Evolutionary conservation across 2,329 filamentous ascomycete species (phyloP).

Genomic region (Aspergillus oerlinghausenensis): DNA sequence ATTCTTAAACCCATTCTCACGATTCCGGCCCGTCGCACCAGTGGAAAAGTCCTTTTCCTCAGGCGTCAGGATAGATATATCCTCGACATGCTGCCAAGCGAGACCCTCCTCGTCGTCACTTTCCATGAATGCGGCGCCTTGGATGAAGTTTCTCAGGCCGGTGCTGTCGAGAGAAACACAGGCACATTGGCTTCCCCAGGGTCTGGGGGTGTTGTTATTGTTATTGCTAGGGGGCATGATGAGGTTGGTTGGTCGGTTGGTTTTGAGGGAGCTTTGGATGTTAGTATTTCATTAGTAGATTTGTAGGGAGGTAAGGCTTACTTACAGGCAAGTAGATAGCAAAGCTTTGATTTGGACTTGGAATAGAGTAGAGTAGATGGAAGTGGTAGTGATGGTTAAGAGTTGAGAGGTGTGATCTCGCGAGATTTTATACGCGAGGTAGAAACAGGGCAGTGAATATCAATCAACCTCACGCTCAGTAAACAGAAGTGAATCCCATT

Average conservation of each 20-base stretch:
- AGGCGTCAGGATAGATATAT: background rate
- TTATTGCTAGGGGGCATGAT: background rate
- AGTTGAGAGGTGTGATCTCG: background rate
- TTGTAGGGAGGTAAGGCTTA: background rate
- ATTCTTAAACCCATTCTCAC: background rate
- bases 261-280: background rate
- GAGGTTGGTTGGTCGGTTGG: background rate
- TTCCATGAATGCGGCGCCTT: background rate
- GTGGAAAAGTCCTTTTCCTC: background rate
- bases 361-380: background rate
- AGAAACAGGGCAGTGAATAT: background rate
- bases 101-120: conserved; percentile 7
- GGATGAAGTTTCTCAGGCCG: background rate
- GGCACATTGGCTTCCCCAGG: background rate
- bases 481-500: conserved; percentile 4
- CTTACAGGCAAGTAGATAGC: background rate
- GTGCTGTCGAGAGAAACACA: background rate
- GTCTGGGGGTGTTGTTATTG: background rate
- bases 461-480: no score
- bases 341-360: background rate
- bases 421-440: background rate
- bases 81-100: conserved; percentile 12
- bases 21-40: background rate
- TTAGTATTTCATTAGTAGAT: background rate
- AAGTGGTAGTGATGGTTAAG: background rate